Evolutionary conservation across 345 rosid species (phyloP).

Genomic region (Odontarrhena argentea): DNA sequence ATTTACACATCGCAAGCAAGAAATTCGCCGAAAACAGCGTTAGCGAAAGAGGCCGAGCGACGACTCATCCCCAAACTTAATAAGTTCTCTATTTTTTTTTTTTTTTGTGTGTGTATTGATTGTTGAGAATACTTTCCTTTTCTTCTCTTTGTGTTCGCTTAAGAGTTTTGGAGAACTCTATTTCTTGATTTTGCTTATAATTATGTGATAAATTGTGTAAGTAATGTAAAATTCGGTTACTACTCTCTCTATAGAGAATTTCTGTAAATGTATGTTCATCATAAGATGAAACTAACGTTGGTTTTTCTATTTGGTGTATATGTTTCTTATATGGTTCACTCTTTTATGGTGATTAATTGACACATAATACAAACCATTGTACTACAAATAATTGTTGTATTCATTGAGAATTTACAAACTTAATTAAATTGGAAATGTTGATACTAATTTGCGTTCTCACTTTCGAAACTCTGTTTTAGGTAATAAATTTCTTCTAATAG

Average conservation of each 20-base stretch:
- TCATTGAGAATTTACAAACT: not conserved
- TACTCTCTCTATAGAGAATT: not conserved
- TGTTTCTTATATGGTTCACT: not conserved
- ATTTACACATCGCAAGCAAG: conserved; percentile 58
- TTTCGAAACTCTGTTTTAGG: not conserved
- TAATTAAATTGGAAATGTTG: not conserved
- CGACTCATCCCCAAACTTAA: conserved; percentile 31
- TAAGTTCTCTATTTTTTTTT: not conserved
- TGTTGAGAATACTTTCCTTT: not conserved
- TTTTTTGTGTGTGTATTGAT: conserved; percentile 2
- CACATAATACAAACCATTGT: not conserved
- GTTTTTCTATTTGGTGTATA: not conserved
- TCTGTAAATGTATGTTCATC: conserved; percentile 13
- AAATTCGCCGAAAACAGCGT: conserved; percentile 75
- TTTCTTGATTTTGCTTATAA: conserved; percentile 3
- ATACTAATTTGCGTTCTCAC: not conserved
- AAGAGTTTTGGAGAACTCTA: conserved; percentile 5
- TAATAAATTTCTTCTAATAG: no score
- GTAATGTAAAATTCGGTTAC: conserved; percentile 19
- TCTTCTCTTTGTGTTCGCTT: not conserved
- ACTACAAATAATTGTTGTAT: not conserved
- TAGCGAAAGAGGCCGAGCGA: conserved; percentile 61
- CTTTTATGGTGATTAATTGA: not conserved
- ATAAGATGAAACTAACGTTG: not conserved
- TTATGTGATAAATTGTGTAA: conserved; percentile 14